Evolutionary conservation across 2,329 filamentous ascomycete genomes (phyloP), one percentile per base, ranked within the genome.

Genomic region (Pochonia chlamydosporia): DNA sequence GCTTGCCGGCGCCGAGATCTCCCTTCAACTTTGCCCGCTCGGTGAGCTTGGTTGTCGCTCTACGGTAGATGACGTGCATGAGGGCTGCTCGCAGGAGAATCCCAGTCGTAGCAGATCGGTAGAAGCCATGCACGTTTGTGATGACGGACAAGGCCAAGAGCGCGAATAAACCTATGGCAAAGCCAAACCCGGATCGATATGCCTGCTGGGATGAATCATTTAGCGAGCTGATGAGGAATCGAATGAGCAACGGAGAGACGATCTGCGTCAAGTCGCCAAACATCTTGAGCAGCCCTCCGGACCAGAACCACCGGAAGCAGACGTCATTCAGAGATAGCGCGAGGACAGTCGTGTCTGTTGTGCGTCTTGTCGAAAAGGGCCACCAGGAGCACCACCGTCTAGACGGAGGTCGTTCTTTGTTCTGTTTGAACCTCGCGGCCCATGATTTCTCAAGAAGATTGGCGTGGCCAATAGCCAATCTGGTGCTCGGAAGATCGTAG

Each of bases 241-340:
- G 51, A 36, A 59, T 57, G 39, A 59, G 48, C 30, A 59, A 48
- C 26, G 57, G 57, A n/a, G 57, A 54, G 13, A 53, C 21, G 21
- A 57, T 58, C 39, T 58, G 56, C 6, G 49, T 44, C 36, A 61
- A 10, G 45, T 63, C 60, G 8, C 58, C 60, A 5, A 45, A 42
- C 1, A 63, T 25, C 21, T 60, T 59, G 14, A 63, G 46, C 10
- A 61, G 18, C 4, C 61, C 61, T 1, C 59, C 59, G 1, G 57
- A 39, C 61, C 60, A 63, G 49, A 63, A 63, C 54, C 59, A 55
- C 7, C 40, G 46, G 35, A 61, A 61, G 41, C 58, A 62, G 23
- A 63, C 59, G 14, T 62, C 59, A 26, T 58, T 63, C 30, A 63
- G 58, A 4, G 60, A 53, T 5, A 62, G 42, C 1, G 60, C 48